phyloP scores from a whole-genome alignment of 805 yeast species.

The Spathaspora gorwiae region DNA sequence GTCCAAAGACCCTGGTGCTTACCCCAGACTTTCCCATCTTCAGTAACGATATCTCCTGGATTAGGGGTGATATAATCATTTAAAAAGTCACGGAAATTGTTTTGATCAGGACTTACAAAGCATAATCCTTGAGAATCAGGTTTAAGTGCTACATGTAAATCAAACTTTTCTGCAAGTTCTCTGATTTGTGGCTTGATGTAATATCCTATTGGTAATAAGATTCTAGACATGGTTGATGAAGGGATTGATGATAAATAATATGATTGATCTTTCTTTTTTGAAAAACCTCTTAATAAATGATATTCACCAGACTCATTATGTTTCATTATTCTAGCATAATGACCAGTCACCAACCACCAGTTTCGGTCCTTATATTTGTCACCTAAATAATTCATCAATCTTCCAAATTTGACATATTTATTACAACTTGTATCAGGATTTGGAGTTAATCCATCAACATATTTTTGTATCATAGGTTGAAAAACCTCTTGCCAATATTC shows the following conservation, averaged over 20 bases:
- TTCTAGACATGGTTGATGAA: conserved; percentile 34
- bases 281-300: conserved; percentile 55
- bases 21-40: conserved; percentile 74
- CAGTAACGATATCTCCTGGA: conserved; percentile 79
- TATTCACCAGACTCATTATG: conserved; percentile 23
- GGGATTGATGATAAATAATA: conserved; percentile 78
- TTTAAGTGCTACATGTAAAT: conserved; percentile 63
- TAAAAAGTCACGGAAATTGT: conserved; percentile 66
- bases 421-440: conserved; percentile 94
- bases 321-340: conserved; percentile 56
- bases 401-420: conserved; percentile 81
- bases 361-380: conserved; percentile 22
- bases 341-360: conserved; percentile 93
- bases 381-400: conserved; percentile 53
- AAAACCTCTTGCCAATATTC: conserved; percentile 94
- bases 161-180: conserved; percentile 48
- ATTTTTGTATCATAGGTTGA: conserved; percentile 81
- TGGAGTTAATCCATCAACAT: conserved; percentile 75
- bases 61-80: conserved; percentile 65
- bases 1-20: conserved; percentile 85
- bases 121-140: conserved; percentile 95
- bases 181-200: conserved; percentile 72
- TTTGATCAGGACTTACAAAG: conserved; percentile 66
- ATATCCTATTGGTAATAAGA: conserved; percentile 80
- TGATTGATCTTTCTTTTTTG: conserved; percentile 77